Evolutionary conservation across 2,329 filamentous ascomycete genomes (phyloP).

Genomic region (Albifimbria verrucaria): DNA sequence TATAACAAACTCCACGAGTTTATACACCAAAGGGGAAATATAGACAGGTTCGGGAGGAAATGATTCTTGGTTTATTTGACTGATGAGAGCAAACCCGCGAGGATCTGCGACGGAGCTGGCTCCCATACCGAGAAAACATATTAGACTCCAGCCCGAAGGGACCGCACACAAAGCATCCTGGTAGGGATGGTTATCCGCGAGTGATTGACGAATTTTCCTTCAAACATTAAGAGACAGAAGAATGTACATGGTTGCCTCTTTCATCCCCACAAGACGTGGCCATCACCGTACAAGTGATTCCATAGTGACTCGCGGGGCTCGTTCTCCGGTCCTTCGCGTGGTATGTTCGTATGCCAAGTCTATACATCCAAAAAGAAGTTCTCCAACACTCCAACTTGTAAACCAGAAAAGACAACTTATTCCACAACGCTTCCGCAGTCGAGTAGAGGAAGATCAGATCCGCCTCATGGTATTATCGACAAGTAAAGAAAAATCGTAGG

Average conservation of each 20-base stretch:
- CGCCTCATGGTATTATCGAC: conserved; percentile 30
- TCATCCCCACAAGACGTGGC: conserved; percentile 25
- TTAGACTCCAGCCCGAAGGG: conserved; percentile 28
- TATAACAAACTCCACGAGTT: conserved; percentile 3
- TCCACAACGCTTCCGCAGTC: conserved; percentile 32
- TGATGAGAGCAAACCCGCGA: conserved; percentile 18
- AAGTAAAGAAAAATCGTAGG: conserved; percentile 37
- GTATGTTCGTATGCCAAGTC: conserved; percentile 34
- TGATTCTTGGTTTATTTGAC: conserved; percentile 15
- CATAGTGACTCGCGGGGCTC: neutral
- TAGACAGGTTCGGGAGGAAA: conserved; percentile 18
- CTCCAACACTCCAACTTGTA: conserved; percentile 11
- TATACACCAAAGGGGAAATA: conserved; percentile 12
- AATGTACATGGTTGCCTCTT: conserved; percentile 22
- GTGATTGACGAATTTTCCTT: conserved; percentile 8
- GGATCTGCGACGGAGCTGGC: conserved; percentile 22
- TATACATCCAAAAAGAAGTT: conserved; percentile 28
- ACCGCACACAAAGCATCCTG: conserved; percentile 19
- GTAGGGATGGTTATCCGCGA: conserved; percentile 15
- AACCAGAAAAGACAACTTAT: conserved; percentile 24
- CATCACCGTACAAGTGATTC: conserved; percentile 22
- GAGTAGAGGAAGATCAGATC: conserved; percentile 16
- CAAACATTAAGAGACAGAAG: conserved; percentile 23
- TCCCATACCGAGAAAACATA: conserved; percentile 23
- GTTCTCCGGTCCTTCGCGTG: conserved; percentile 17